Base-by-base conservation (phyloP, 1,284 basidiomycete genomes). In the Cutaneotrichosporon sp. region DNA sequence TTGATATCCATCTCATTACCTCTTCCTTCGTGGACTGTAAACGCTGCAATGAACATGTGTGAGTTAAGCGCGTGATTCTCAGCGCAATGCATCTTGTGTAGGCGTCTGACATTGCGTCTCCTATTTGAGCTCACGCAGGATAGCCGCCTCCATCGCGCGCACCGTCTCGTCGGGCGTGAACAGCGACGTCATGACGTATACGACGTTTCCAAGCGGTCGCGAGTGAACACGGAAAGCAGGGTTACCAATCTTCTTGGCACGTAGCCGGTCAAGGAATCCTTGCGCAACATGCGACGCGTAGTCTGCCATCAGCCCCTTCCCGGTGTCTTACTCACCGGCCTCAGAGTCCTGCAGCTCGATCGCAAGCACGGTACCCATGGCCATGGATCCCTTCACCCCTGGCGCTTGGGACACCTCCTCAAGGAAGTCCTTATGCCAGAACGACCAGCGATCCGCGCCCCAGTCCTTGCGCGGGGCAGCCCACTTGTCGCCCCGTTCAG, bases 131-230 rank as follows among this genome's bases (percentile, higher is more conserved):
- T 73, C 67, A 8, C 67, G 61, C 56, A 71, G 22, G 26, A 80
- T 70, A 3, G 64, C 72, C 56, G 59, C 51, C 69, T 81, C 78
- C 73, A 81, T 79, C 1, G 73, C 76, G 11, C 74, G 62, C 60
- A 81, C 72, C 3, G 76, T 73, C 30, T 72, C 67, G 3, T 64
- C 66, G 40, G 74, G 73, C 18, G 78, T 81, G 52, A 68, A 78
- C 51, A 98, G 83, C 80, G 90, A 95, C 7, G 88, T 90, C 86
- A 99, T 97, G 78, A 97, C 89, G 80, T 99, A 99, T 13, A 91
- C 89, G 11, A 97, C 90, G 72, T 97, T 89, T 0, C 96, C 96
- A 31, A 98, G 82, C 0, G 96, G 95, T 66, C 96, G 84, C 64
- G 87, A 93, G 78, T 98, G 91, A 18, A 97, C 85, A 22, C 87